Percentiles rank a stretch among this genome's conserved stretches.
These are phyloP conservation scores for Myxozyma sirexii DNA, from an alignment of 805 yeast genomes.

Conservation along the genomic window DNA sequence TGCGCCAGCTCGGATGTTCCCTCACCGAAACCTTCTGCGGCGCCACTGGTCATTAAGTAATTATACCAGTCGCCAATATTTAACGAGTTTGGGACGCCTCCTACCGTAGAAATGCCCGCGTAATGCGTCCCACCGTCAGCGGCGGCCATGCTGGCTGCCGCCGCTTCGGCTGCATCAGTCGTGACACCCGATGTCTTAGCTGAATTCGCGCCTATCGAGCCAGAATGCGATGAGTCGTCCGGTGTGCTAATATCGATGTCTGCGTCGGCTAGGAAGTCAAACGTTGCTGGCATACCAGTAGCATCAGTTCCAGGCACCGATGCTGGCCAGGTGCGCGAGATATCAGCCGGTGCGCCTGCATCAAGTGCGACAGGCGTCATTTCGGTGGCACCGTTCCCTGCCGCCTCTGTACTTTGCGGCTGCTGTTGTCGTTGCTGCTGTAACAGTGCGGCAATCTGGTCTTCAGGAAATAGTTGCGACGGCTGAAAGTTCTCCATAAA, in stretches of 20 bases:
- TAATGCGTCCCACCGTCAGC: slow-evolving; percentile 7
- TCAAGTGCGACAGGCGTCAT: neutral
- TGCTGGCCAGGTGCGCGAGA: too few species aligned
- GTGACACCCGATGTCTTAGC: neutral
- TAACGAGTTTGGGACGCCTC: slow-evolving; percentile 41
- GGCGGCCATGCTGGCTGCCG: neutral
- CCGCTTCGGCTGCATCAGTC: neutral
- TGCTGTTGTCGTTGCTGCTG: neutral
- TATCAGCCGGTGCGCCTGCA: neutral
- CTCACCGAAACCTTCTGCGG: slow-evolving; percentile 13
- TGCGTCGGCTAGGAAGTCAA: slow-evolving; percentile 15
- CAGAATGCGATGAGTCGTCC: slow-evolving; percentile 7
- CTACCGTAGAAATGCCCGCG: slow-evolving; percentile 7
- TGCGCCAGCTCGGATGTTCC: slow-evolving; percentile 25
- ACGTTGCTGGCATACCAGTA: neutral
- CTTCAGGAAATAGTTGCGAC: slow-evolving; percentile 56
- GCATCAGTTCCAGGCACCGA: neutral
- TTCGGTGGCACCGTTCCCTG: neutral
- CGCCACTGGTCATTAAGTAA: slow-evolving; percentile 38
- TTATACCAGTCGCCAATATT: slow-evolving; percentile 48
- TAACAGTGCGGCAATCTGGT: slow-evolving; percentile 4
- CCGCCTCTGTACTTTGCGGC: neutral
- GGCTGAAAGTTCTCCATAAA: slow-evolving; percentile 60
- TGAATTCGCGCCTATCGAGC: neutral
- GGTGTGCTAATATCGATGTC: slow-evolving; percentile 15